Evolutionary conservation across 208 protist genomes (phyloP).

Genomic region (Naegleria lovaniensis): DNA sequence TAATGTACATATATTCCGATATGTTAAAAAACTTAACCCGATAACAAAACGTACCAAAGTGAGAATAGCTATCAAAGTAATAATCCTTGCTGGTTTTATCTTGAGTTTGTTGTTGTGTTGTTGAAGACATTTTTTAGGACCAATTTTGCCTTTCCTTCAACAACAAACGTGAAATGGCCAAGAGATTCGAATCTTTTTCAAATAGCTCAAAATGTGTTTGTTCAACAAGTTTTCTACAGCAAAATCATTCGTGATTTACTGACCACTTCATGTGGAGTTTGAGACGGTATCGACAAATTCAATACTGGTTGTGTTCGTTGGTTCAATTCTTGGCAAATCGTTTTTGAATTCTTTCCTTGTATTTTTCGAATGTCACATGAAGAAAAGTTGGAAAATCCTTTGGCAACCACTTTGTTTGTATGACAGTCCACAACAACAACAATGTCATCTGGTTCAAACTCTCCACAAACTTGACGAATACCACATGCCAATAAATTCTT

Average conservation of each 20-base stretch:
- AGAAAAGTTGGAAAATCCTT: neutral
- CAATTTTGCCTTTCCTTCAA: neutral
- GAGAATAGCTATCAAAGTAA: conserved; percentile 84
- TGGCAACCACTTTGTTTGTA: neutral
- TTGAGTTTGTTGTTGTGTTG: neutral
- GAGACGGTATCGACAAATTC: neutral
- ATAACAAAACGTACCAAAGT: conserved; percentile 78
- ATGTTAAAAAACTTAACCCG: neutral
- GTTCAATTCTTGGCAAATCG: neutral
- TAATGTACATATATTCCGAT: too few species aligned
- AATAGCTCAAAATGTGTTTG: neutral
- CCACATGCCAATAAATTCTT: neutral
- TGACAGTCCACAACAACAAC: neutral
- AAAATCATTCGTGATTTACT: neutral
- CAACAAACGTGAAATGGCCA: neutral
- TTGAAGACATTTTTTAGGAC: neutral
- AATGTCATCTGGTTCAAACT: neutral
- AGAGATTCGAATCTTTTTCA: neutral
- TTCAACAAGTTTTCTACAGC: neutral
- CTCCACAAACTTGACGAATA: neutral
- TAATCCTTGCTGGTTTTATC: conserved; percentile 54
- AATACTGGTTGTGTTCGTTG: neutral
- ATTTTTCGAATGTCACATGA: neutral
- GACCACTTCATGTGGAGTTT: neutral
- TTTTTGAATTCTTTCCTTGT: neutral